These are phyloP conservation scores for Hypoxylon subgilvum DNA, from an alignment of 495 filamentous ascomycete species.

Conservation along the genomic window DNA sequence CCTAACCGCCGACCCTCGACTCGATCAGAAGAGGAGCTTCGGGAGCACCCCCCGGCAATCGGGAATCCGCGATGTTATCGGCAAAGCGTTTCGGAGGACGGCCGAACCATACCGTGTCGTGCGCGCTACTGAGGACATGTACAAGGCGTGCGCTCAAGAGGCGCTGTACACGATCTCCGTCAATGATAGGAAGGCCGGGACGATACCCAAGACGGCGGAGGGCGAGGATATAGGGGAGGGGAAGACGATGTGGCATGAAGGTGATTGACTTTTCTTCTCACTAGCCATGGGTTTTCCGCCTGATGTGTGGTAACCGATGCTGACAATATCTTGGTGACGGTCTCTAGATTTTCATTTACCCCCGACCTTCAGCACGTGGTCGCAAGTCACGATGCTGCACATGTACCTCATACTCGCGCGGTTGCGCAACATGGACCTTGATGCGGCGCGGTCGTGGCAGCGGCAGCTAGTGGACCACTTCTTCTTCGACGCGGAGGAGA, in stretches of 20 bases:
- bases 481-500: constrained; percentile 87
- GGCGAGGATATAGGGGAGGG: constrained; percentile 81
- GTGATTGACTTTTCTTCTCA: constrained; percentile 49
- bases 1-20: neutral
- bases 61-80: constrained; percentile 22
- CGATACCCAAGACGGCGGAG: constrained; percentile 67
- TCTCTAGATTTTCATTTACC: constrained; percentile 67
- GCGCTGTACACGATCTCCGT: constrained; percentile 75
- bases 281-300: no score
- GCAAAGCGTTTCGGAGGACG: constrained; percentile 41
- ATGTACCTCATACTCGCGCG: constrained; percentile 93
- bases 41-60: constrained; percentile 24
- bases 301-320: no score
- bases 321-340: no score
- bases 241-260: constrained; percentile 80
- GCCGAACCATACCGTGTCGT: constrained; percentile 78
- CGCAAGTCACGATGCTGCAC: constrained; percentile 93
- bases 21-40: constrained; percentile 31
- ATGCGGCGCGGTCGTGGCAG: constrained; percentile 48
- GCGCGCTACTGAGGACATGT: constrained; percentile 76
- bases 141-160: constrained; percentile 75
- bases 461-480: constrained; percentile 79
- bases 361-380: constrained; percentile 92
- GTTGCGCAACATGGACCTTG: constrained; percentile 73
- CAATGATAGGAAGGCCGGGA: constrained; percentile 57